Percentiles rank a stretch among this genome's conserved stretches.
Conservation (phyloP, 306 rosid species). For the Cyamopsis tetragonoloba region DNA sequence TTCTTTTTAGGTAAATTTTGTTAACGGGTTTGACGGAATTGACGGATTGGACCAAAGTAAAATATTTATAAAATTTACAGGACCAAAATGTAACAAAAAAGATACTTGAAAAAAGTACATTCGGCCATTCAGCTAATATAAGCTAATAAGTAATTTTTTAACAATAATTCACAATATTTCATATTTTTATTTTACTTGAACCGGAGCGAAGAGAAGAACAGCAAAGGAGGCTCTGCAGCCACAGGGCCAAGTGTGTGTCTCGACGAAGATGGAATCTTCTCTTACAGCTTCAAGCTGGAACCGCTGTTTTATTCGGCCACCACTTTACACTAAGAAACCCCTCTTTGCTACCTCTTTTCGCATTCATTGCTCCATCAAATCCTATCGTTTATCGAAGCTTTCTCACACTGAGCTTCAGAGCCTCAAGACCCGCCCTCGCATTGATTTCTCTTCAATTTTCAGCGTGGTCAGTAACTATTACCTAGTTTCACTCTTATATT, state of each 20-base stretch:
- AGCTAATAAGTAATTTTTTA: no score
- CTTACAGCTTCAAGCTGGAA: constrained; percentile 4
- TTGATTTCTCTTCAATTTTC: constrained; percentile 89
- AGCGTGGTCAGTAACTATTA: constrained; percentile 39
- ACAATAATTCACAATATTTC: no score
- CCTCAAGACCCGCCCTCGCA: constrained; percentile 89
- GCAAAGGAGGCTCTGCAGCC: not conserved
- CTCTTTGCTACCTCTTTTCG: constrained; percentile 28
- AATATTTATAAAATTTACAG: no score
- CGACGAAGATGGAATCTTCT: constrained; percentile 11
- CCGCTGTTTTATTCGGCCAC: constrained; percentile 7
- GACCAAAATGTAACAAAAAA: no score
- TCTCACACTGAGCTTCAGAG: constrained; percentile 48
- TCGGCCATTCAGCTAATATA: no score
- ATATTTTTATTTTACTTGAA: no score
- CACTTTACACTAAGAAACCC: not conserved
- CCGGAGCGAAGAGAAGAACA: not conserved
- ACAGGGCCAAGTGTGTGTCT: no score
- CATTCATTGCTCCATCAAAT: constrained; percentile 55
- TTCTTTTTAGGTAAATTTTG: no score
- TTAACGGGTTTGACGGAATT: no score
- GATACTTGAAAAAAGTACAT: no score
- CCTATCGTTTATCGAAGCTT: constrained; percentile 74
- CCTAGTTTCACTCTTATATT: not conserved
- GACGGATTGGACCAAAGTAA: no score